These are phyloP conservation scores for Cryphonectria nitschkei DNA, from an alignment of 2,329 filamentous ascomycete genomes.

Conservation along the genomic window DNA sequence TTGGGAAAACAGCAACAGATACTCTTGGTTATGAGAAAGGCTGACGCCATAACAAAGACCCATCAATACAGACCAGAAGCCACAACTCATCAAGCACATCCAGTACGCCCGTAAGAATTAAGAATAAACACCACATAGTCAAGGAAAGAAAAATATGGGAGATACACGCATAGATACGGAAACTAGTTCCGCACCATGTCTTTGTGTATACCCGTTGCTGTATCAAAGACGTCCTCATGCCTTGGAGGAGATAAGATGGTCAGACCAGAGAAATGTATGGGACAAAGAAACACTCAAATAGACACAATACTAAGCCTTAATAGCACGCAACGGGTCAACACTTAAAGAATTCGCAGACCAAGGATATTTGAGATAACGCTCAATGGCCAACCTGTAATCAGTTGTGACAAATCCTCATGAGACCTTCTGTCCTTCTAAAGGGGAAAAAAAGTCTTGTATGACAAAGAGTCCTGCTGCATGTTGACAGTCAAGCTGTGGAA, in stretches of 20 bases:
- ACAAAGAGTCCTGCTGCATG: too few species aligned
- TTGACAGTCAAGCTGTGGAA: too few species aligned
- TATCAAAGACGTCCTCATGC: background rate
- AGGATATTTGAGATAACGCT: background rate
- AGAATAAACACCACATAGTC: background rate
- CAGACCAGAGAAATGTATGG: too few species aligned
- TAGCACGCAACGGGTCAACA: background rate
- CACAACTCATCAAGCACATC: background rate
- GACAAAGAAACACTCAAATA: background rate
- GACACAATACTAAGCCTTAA: background rate
- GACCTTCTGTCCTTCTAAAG: background rate
- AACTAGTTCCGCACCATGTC: background rate
- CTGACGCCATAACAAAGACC: slow-evolving; percentile 11
- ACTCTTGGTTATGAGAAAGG: background rate
- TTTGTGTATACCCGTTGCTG: background rate
- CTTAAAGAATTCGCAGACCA: background rate
- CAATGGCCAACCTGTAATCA: background rate
- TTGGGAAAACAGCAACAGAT: background rate
- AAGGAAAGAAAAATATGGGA: background rate
- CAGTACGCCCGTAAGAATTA: background rate
- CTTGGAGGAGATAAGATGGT: background rate
- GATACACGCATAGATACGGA: background rate
- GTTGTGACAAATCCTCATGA: background rate
- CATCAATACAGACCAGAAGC: background rate
- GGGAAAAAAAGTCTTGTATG: too few species aligned